phyloP scores from a whole-genome alignment of 163 green algal species.

The Scenedesmus sp. region DNA sequence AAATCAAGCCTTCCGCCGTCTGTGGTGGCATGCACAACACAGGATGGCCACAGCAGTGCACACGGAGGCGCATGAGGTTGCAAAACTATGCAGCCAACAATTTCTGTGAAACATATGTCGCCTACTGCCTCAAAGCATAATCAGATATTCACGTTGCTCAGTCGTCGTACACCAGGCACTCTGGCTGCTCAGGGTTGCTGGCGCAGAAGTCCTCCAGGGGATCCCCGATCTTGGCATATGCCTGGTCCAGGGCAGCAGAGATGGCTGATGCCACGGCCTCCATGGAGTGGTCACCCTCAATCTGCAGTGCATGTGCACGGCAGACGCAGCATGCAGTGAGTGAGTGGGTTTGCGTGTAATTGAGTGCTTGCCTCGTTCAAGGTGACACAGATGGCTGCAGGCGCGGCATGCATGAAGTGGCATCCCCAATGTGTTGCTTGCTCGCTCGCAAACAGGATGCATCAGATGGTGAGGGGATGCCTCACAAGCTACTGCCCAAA shows the following conservation, averaged over 20 bases:
- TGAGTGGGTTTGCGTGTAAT: background rate
- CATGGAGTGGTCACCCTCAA: constrained; percentile 82
- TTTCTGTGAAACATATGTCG: too few relatives aligned
- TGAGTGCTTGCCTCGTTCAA: background rate
- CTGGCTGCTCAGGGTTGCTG: constrained; percentile 24
- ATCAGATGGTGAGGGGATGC: background rate
- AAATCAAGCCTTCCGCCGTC: too few relatives aligned
- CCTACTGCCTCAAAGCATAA: too few relatives aligned
- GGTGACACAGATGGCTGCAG: background rate
- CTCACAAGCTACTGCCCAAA: too few relatives aligned
- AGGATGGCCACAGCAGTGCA: too few relatives aligned
- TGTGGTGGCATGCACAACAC: too few relatives aligned
- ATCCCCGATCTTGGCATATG: constrained; percentile 44
- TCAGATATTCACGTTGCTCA: background rate
- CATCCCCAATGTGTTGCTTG: too few relatives aligned
- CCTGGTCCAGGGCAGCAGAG: constrained; percentile 57
- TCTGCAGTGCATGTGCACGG: constrained; percentile 50
- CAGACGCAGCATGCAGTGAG: too few relatives aligned
- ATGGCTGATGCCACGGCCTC: constrained; percentile 78
- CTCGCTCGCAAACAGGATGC: background rate
- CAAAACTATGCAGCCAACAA: too few relatives aligned
- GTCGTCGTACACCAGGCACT: constrained; percentile 54
- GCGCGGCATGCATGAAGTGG: background rate
- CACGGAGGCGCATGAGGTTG: too few relatives aligned
- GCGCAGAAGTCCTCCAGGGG: constrained; percentile 53